These are phyloP conservation scores for Fusarium subglutinans DNA, from an alignment of 2,329 filamentous ascomycete species.

Conservation along the genomic window DNA sequence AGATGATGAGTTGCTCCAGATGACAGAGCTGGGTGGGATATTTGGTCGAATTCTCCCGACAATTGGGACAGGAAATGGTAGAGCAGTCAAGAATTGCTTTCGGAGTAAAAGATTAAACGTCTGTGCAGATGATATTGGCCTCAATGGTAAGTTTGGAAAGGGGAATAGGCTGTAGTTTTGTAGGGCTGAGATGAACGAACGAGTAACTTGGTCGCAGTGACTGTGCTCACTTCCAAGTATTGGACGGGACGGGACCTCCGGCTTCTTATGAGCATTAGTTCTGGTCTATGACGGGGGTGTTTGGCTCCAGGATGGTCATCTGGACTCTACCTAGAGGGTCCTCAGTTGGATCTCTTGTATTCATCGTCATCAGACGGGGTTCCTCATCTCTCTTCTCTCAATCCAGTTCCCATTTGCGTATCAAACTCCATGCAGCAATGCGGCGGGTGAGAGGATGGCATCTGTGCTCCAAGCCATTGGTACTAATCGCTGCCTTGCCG, in stretches of 20 bases:
- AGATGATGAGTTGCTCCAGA: neutral
- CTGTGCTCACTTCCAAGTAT: constrained; percentile 10
- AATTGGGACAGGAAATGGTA: neutral
- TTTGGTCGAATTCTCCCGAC: neutral
- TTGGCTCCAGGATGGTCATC: constrained; percentile 7
- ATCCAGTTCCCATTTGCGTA: constrained; percentile 16
- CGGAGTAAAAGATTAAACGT: neutral
- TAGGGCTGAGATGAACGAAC: constrained; percentile 36
- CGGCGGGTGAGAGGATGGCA: constrained; percentile 6
- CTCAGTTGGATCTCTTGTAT: constrained; percentile 7
- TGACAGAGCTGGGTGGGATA: constrained; percentile 7
- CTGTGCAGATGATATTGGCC: neutral
- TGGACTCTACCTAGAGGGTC: constrained; percentile 1
- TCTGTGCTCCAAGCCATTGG: constrained; percentile 21
- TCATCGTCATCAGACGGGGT: constrained; percentile 23
- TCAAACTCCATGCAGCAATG: constrained; percentile 13
- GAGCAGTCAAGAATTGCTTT: neutral
- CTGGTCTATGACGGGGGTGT: constrained; percentile 11
- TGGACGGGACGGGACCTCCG: constrained; percentile 36
- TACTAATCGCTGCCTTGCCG: constrained; percentile 5
- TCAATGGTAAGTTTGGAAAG: neutral
- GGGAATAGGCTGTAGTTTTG: constrained; percentile 18
- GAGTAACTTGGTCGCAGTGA: constrained; percentile 11
- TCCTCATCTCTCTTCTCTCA: constrained; percentile 37
- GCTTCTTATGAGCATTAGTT: constrained; percentile 35